A percentile compares a stretch with the other conserved stretches of the same genome.
phyloP scores from a whole-genome alignment of 768 basidiomycete species.

The Neoboletus brunneissimus region DNA sequence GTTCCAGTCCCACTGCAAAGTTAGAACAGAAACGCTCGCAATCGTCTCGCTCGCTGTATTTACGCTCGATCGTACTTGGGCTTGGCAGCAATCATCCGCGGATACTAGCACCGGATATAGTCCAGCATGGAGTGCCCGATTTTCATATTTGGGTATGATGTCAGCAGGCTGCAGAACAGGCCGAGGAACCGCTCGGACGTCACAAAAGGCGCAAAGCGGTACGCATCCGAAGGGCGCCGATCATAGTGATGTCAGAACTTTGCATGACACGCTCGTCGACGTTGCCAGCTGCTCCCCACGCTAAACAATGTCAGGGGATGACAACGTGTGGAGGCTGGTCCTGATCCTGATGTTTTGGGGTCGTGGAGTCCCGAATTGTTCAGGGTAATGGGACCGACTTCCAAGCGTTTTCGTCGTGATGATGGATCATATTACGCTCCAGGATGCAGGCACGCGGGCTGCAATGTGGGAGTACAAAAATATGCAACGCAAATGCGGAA shows the following conservation, averaged over 20 bases:
- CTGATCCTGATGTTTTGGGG: slow-evolving; percentile 6
- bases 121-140: not conserved
- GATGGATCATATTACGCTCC: slow-evolving; percentile 3
- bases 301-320: not conserved
- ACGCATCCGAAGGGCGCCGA: not conserved
- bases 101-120: not conserved
- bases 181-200: not conserved
- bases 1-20: not conserved
- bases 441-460: not conserved
- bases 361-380: not conserved
- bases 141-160: not conserved
- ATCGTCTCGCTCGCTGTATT: not conserved
- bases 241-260: not conserved
- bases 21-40: not conserved
- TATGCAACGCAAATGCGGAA: slow-evolving; percentile 3
- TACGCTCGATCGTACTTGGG: not conserved
- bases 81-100: not conserved
- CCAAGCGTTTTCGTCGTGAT: not conserved
- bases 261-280: not conserved
- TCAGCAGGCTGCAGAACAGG: not conserved
- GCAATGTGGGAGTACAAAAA: slow-evolving; percentile 7
- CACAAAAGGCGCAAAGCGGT: not conserved
- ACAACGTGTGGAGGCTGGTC: not conserved
- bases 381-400: not conserved
- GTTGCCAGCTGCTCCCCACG: not conserved